Percentiles rank a stretch among this genome's conserved stretches.
Evolutionary conservation across 306 rosid species (phyloP).

Genomic region (Casuarina equisetifolia): DNA sequence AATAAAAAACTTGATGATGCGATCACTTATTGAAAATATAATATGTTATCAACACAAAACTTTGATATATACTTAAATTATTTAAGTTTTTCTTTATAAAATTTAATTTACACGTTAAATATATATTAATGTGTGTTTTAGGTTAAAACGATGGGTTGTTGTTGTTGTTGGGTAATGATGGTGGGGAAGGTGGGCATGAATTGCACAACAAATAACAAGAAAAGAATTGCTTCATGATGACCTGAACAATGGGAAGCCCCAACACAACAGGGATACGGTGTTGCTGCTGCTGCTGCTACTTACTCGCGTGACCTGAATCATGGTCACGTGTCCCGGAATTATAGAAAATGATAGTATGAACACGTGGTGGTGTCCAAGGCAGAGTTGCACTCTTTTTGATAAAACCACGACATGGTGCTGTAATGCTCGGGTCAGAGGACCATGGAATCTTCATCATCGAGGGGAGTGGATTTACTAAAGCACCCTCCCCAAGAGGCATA

Average conservation of each 20-base stretch:
- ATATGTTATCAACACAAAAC: too few relatives aligned
- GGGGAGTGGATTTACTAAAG: neutral
- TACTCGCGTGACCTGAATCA: conserved; percentile 24
- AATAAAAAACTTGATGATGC: too few relatives aligned
- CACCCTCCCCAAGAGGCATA: neutral
- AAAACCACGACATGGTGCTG: neutral
- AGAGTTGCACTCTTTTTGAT: neutral
- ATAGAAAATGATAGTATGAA: neutral
- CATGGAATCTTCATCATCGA: neutral
- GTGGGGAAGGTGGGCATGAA: conserved; percentile 23
- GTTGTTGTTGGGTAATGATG: conserved; percentile 1
- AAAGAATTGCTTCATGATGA: conserved; percentile 28
- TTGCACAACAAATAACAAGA: conserved; percentile 23
- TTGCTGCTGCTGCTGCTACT: neutral
- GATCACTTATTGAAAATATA: too few relatives aligned
- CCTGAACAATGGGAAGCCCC: neutral
- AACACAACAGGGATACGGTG: too few relatives aligned
- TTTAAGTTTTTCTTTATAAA: too few relatives aligned
- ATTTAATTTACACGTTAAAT: too few relatives aligned
- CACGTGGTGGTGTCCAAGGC: neutral
- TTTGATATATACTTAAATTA: too few relatives aligned
- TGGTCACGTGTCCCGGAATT: neutral
- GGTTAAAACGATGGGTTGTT: neutral
- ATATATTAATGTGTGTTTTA: too few relatives aligned
- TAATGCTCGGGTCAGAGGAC: neutral